phyloP scores from a whole-genome alignment of 192 early-diverging fungal genomes.

The Gonapodya sp. region DNA sequence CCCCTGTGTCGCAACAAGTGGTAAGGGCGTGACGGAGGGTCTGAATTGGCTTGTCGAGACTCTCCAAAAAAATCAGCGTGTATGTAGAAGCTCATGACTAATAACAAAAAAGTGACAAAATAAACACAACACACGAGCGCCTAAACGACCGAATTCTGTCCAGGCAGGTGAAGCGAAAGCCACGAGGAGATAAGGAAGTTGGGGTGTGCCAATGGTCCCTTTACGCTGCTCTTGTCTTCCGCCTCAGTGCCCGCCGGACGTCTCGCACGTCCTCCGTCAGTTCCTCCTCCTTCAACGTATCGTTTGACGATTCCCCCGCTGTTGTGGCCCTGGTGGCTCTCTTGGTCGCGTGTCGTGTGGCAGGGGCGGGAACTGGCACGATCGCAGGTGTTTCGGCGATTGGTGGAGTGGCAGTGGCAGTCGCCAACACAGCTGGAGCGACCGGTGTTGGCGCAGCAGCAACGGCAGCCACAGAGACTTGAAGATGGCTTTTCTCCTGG shows the following conservation, averaged over 20 bases:
- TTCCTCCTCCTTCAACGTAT: not conserved
- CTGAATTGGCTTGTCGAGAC: no score
- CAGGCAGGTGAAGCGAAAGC: no score
- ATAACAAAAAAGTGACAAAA: no score
- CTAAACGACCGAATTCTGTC: no score
- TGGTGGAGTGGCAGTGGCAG: not conserved
- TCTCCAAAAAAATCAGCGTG: no score
- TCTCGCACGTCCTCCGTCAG: not conserved
- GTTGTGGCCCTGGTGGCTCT: not conserved
- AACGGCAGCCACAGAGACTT: not conserved
- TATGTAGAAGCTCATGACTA: no score
- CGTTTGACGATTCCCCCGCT: not conserved
- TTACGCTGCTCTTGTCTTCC: no score
- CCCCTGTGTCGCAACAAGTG: no score
- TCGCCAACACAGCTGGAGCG: not conserved
- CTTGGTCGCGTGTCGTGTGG: not conserved
- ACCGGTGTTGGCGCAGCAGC: not conserved
- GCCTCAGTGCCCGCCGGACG: not conserved
- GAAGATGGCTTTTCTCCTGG: not conserved
- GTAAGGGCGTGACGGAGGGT: no score
- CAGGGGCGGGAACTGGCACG: not conserved
- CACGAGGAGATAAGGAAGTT: no score
- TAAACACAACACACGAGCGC: no score
- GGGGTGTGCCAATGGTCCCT: no score
- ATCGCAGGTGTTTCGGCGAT: not conserved